These are phyloP conservation scores for Elaeagnus macrophylla DNA, from an alignment of 306 rosid species.

Conservation along the genomic window DNA sequence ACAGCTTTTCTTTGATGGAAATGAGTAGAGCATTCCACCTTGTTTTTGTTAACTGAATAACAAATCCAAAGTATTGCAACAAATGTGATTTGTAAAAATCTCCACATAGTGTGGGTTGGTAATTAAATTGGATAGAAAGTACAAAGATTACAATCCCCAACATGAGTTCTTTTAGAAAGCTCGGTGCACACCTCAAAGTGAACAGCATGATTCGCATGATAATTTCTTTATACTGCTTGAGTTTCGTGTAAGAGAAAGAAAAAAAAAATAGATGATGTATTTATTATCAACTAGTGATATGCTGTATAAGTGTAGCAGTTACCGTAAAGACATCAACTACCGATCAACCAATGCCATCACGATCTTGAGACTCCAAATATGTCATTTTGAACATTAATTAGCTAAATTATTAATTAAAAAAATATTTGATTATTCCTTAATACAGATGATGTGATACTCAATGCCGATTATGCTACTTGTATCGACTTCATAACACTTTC, in stretches of 20 bases:
- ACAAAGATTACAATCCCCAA: slow-evolving; percentile 5
- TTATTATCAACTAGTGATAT: too few species aligned
- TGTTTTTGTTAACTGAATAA: background rate
- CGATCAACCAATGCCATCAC: too few species aligned
- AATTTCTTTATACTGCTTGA: background rate
- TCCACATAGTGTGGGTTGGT: background rate
- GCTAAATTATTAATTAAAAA: too few species aligned
- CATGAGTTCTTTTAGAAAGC: slow-evolving; percentile 12
- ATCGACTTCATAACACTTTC: too few species aligned
- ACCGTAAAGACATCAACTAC: too few species aligned
- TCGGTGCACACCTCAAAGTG: slow-evolving; percentile 17
- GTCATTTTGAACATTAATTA: too few species aligned
- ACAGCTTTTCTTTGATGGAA: slow-evolving; percentile 6
- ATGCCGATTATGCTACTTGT: too few species aligned
- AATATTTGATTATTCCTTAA: too few species aligned
- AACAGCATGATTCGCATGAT: slow-evolving; percentile 9
- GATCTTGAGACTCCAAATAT: too few species aligned
- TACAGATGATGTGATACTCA: too few species aligned
- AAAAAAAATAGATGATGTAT: background rate
- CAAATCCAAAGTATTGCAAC: background rate
- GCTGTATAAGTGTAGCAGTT: too few species aligned
- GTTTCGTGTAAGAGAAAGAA: background rate
- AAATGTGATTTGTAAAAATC: background rate
- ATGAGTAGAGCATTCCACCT: background rate
- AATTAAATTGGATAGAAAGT: slow-evolving; percentile 4